Evolutionary conservation across 2,329 filamentous ascomycete genomes (phyloP).

Genomic region (Diaporthe citrichinensis): DNA sequence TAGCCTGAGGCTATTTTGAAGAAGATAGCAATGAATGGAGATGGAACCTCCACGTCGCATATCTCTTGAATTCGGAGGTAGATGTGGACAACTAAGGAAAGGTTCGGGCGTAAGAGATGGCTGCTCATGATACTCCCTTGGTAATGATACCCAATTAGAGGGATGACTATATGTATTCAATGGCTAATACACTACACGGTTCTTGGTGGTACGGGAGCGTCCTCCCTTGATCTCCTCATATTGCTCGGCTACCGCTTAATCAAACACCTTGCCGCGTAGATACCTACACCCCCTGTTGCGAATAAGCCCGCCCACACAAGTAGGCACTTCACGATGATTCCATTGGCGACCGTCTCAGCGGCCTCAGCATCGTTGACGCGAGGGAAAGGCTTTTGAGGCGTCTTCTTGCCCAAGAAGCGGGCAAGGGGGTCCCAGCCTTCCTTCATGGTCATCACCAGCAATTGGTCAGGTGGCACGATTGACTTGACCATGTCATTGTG

Average conservation of each 20-base stretch:
- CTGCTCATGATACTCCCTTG: background rate
- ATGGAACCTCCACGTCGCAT: background rate
- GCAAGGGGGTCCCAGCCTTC: constrained; percentile 32
- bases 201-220: too few relatives aligned
- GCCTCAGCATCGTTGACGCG: constrained; percentile 11
- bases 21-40: constrained; percentile 2
- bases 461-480: constrained; percentile 15
- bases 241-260: background rate
- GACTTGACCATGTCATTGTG: constrained; percentile 29
- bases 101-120: background rate
- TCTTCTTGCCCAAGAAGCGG: constrained; percentile 18
- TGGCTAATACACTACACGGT: too few relatives aligned
- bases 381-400: constrained; percentile 17
- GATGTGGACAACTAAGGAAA: background rate
- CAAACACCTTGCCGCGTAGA: background rate
- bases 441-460: constrained; percentile 30
- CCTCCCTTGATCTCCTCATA: background rate
- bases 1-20: constrained; percentile 49
- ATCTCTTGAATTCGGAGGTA: background rate
- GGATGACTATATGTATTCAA: background rate
- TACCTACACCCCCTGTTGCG: background rate
- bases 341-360: constrained; percentile 5
- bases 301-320: background rate
- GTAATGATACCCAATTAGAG: constrained; percentile 35
- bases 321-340: background rate